Evolutionary conservation across 2,329 filamentous ascomycete genomes (phyloP), one percentile per base, ranked within the genome.

Genomic region (Stylonectria norvegica): DNA sequence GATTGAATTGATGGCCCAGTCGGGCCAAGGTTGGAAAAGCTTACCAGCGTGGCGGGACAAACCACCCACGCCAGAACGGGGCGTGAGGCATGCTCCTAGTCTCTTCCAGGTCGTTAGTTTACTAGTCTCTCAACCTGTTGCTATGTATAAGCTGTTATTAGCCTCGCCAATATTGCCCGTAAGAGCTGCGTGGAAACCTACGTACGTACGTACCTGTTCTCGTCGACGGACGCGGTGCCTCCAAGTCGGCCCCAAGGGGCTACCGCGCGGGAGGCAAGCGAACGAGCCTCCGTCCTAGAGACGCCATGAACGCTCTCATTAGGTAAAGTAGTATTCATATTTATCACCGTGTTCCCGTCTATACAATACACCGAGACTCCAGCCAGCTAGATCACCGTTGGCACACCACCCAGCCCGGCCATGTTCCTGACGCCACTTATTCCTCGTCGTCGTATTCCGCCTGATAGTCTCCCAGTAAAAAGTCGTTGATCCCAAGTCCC

Each of bases 401-500:
- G 36, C 20, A 45, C 4, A 25, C 38, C 19, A 14, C 17, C 29
- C 29, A 29, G 28, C 20, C 37, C 37, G 42, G 36, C 23, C 20
- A 28, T 39, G 37, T 38, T 29, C 20, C 38, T 48, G 40, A 37
- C 28, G 34, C 42, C 33, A 38, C 49, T n/a, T 53, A 63, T 20
- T 66, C 62, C 27, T 69, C 64, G 25, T 67, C 65, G 16, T 67
- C 77, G 42, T 70, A 65, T 58, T 84, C 85, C 45, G 76, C 77
- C 49, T 73, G 75, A 58, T 83, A 85, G 55, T 91, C 83, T 10
- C 83, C 83, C 22, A 94, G 71, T 36, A 91, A 67, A 38, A 94
- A 81, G 59, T 90, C 86, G 53, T 88, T 83, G 61, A 77, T 55
- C 58, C 74, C 61, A 63, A 81, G 49, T 62, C 81, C 64, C 64